Evolutionary conservation across 495 filamentous ascomycete species (phyloP), one percentile per base, ranked within the genome.

Genomic region (Xylaria sp.): DNA sequence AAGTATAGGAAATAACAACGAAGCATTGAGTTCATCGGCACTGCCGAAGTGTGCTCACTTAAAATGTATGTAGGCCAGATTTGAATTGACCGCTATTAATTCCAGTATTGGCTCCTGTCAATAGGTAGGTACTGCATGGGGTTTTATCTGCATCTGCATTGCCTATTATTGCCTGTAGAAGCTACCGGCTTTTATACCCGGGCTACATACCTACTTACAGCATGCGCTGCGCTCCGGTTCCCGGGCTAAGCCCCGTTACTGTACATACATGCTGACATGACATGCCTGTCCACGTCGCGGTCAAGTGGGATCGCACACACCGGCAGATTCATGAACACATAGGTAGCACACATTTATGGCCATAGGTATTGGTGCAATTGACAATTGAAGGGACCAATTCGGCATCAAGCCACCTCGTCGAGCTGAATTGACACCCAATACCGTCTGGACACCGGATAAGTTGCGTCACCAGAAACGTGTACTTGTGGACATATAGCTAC

Each of bases 51-150:
- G 31, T 14, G 53, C 46, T 50, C n/a, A n/a, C n/a, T n/a, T n/a
- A n/a, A n/a, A n/a, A n/a, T n/a, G n/a, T n/a, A n/a, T n/a, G 24
- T 9, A 29, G 11, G 3, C 11, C 12, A 21, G 31, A 21, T 37
- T 59, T 59, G 31, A 21, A 21, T 59, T 59, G 17, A 59, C 57
- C 57, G 57, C 57, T 59, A 37, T 21, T 37, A 21, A 35, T 21
- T 59, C 6, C 33, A 37, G 31, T 37, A 8, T 35, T 35, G 53
- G 31, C 53, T 29, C 26, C 9, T 35, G 17, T 35, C 29, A 31
- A 0, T 35, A 19, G 11, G 14, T 52, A 50, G 50, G 29, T 6
- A 0, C 12, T 29, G 50, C 24, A 15, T 17, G n/a, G 46, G 1
- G n/a, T n/a, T n/a, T n/a, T n/a, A n/a, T n/a, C n/a, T n/a, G n/a